Conservation (phyloP, 306 rosid species). For the Trifolium fragiferum region DNA sequence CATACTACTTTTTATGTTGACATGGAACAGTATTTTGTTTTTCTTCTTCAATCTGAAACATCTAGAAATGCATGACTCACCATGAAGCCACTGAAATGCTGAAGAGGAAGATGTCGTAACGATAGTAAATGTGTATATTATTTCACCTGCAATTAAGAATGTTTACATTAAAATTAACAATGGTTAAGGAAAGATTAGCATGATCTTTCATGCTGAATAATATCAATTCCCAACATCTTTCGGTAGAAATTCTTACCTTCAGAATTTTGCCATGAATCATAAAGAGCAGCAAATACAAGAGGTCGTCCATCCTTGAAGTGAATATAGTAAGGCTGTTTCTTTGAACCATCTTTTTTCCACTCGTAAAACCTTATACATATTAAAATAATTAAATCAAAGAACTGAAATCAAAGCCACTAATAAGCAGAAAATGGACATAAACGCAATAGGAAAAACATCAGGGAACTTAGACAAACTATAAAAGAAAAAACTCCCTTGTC, state of each 20-base stretch:
- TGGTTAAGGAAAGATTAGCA: slow-evolving; percentile 2
- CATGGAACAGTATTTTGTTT: no score
- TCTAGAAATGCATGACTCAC: slow-evolving; percentile 54
- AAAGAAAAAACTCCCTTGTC: slow-evolving; percentile 11
- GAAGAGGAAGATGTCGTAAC: slow-evolving; percentile 81
- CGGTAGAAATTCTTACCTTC: slow-evolving; percentile 57
- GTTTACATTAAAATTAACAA: slow-evolving; percentile 22
- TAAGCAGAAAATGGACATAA: background rate
- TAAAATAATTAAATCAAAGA: slow-evolving; percentile 30
- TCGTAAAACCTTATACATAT: slow-evolving; percentile 71
- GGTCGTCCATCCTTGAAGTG: slow-evolving; percentile 87
- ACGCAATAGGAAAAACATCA: background rate
- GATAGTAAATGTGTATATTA: slow-evolving; percentile 74
- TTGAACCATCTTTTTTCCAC: slow-evolving; percentile 92
- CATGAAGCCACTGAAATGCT: slow-evolving; percentile 85
- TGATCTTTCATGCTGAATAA: background rate
- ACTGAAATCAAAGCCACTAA: slow-evolving; percentile 20
- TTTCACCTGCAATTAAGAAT: slow-evolving; percentile 62
- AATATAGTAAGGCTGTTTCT: slow-evolving; percentile 88
- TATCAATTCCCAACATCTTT: slow-evolving; percentile 29
- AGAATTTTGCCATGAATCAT: slow-evolving; percentile 80
- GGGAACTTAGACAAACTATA: slow-evolving; percentile 9
- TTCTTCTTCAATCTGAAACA: slow-evolving; percentile 19
- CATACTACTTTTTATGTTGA: no score
- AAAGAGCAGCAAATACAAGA: slow-evolving; percentile 87